phyloP scores from a whole-genome alignment of 495 filamentous ascomycete species.

The Penicillium longicatenatum region DNA sequence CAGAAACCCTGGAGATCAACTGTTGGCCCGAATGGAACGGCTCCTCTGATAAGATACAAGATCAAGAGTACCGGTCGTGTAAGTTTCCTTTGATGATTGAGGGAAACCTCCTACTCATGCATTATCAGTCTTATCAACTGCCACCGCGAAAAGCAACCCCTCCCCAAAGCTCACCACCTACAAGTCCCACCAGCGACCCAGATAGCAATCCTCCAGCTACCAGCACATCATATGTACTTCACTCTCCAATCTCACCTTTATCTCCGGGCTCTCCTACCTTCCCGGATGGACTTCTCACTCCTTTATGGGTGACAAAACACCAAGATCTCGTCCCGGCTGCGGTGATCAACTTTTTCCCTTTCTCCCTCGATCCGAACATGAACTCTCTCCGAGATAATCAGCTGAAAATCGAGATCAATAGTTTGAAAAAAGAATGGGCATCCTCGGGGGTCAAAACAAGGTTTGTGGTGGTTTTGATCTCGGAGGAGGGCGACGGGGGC shows the following conservation, averaged over 20 bases:
- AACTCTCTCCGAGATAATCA: constrained; percentile 79
- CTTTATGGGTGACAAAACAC: constrained; percentile 83
- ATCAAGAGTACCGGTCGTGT: constrained; percentile 79
- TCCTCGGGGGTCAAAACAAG: constrained; percentile 72
- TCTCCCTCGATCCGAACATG: constrained; percentile 68
- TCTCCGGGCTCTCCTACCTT: constrained; percentile 78
- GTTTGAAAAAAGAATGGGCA: constrained; percentile 62
- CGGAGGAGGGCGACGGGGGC: constrained; percentile 61
- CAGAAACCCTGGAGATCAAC: constrained; percentile 58
- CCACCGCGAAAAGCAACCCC: constrained; percentile 65
- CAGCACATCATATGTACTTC: constrained; percentile 55
- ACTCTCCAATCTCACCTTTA: constrained; percentile 87
- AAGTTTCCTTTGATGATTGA: constrained; percentile 36
- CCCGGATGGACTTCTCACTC: constrained; percentile 82
- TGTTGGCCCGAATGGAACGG: constrained; percentile 35
- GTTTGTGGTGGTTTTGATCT: constrained; percentile 75
- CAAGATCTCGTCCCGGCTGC: constrained; percentile 77
- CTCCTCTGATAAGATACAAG: constrained; percentile 50
- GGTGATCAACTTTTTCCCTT: constrained; percentile 72
- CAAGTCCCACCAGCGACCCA: constrained; percentile 49
- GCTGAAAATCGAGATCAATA: constrained; percentile 84
- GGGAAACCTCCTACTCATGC: constrained; percentile 20
- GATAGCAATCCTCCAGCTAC: constrained; percentile 46
- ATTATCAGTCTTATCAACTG: constrained; percentile 55
- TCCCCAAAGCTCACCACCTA: constrained; percentile 49